phyloP scores from a whole-genome alignment of 192 early-diverging fungal genomes.

The Helicostylum pulchrum region DNA sequence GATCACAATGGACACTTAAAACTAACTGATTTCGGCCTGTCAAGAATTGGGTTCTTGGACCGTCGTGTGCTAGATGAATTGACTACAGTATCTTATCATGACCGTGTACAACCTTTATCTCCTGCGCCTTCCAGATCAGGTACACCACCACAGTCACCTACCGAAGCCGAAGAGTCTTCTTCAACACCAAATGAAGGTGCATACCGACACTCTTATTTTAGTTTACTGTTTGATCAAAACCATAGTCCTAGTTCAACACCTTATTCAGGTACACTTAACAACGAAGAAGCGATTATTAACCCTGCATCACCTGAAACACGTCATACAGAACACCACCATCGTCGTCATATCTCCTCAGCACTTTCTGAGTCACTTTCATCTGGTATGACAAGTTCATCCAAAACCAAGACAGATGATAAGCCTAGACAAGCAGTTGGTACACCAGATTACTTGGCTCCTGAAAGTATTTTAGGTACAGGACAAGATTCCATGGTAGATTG shows the following conservation, averaged over 20 bases:
- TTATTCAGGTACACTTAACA: conserved; percentile 34
- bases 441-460: conserved; percentile 86
- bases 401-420: not conserved
- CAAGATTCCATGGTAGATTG: conserved; percentile 88
- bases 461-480: conserved; percentile 81
- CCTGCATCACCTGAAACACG: not conserved
- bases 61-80: conserved; percentile 63
- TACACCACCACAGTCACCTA: conserved; percentile 31
- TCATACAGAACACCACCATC: not conserved
- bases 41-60: conserved; percentile 81
- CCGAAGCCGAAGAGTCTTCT: not conserved
- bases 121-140: conserved; percentile 29
- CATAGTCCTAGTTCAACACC: conserved; percentile 39
- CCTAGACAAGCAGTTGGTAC: conserved; percentile 60
- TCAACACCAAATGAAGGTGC: conserved; percentile 12
- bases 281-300: not conserved
- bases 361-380: conserved; percentile 10
- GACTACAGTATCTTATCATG: conserved; percentile 17
- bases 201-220: conserved; percentile 39
- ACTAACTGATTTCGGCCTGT: conserved; percentile 86
- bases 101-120: conserved; percentile 21
- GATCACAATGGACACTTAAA: conserved; percentile 83
- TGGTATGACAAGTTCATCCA: not conserved
- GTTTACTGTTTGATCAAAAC: conserved; percentile 39
- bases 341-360: conserved; percentile 8